Percentiles rank a stretch among this genome's conserved stretches.
Evolutionary conservation across 257 asterid genomes (phyloP).

Genomic region (Solanum chilense): DNA sequence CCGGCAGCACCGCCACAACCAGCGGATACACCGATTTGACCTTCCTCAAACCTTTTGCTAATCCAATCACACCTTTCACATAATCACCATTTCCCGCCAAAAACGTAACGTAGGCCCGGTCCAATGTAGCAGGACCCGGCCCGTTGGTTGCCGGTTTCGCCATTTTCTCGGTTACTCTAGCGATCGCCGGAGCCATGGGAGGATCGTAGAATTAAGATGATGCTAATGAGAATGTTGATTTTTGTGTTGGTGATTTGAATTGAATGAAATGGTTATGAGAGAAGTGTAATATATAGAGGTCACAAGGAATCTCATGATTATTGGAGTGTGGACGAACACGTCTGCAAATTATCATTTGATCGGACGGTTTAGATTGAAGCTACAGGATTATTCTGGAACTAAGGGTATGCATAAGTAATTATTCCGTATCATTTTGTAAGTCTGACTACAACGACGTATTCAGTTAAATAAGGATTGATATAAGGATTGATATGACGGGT

Average conservation of each 20-base stretch:
- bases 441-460: too few species aligned
- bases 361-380: too few species aligned
- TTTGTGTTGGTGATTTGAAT: background rate
- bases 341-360: too few species aligned
- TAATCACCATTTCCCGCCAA: slow-evolving; percentile 39
- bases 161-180: background rate
- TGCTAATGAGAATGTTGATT: background rate
- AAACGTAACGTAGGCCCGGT: slow-evolving; percentile 18
- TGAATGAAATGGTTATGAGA: background rate
- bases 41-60: slow-evolving; percentile 37
- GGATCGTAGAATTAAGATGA: background rate
- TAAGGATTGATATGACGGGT: too few species aligned
- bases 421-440: too few species aligned
- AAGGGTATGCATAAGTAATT: too few species aligned
- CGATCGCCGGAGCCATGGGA: background rate
- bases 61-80: background rate
- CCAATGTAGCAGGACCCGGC: background rate
- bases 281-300: background rate
- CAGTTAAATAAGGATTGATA: too few species aligned
- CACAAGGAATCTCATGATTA: too few species aligned
- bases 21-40: slow-evolving; percentile 29
- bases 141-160: background rate
- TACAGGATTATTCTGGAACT: too few species aligned
- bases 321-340: too few species aligned
- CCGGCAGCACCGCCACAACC: slow-evolving; percentile 41